Evolutionary conservation across 192 early-diverging fungal species (phyloP), one percentile per base, ranked within the genome.

Genomic region (Globomyces pollinis-pini): DNA sequence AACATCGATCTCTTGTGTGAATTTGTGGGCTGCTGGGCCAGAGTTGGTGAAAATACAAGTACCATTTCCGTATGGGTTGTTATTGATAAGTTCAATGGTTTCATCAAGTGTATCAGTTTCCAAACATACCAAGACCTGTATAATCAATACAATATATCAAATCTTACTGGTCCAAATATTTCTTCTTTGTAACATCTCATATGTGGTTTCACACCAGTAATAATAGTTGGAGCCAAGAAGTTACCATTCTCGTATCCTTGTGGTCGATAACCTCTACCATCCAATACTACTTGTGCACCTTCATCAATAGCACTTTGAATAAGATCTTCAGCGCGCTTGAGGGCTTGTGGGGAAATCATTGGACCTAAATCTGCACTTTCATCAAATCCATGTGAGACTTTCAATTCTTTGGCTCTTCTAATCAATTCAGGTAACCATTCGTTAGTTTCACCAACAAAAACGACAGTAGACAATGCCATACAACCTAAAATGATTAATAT

Each of bases 101-200:
- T 95, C 86, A 60, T 98, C 93, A 18, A 98, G 62, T 12, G 90
- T 88, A 18, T 87, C 88, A 24, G 76, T 91, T 51, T 76, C 80
- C 59, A 98, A 61, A 70, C 84, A 87, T 20, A 91, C 81, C 29
- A 95, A 77, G n/a, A n/a, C n/a, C n/a, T n/a, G n/a, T n/a, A n/a
- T n/a, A n/a, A n/a, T n/a, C n/a, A n/a, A 35, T 94, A 54, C 66
- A 23, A 62, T 65, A 1, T 24, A n/a, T 12, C 24, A 11, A 12
- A 39, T 9, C n/a, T n/a, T 59, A 72, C 94, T 3, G 94, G 94
- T 6, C 87, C 94, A 75, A 98, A 98, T 64, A 98, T 94, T 74
- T 98, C 94, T 68, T 95, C 85, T 55, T 73, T 69, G 71, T 96
- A 96, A 75, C 90, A 91, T 47, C 76, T 75, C 94, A 97, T 97